These are phyloP conservation scores for Botrytis deweyae DNA, from an alignment of 2,329 filamentous ascomycete genomes.

Conservation along the genomic window DNA sequence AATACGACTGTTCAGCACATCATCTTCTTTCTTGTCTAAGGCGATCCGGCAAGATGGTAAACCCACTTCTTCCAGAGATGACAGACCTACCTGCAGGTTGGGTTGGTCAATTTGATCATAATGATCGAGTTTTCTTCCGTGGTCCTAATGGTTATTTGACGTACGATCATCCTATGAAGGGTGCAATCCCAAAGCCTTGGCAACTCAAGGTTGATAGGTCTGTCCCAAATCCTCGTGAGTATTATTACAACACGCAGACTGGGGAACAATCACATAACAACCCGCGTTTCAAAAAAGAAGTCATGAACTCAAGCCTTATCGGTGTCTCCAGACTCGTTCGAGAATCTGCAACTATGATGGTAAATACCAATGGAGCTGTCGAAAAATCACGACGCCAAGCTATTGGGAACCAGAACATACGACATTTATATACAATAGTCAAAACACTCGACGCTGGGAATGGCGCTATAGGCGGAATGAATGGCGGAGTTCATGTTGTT, in stretches of 20 bases:
- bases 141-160: not conserved
- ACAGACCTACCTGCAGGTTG: conserved; percentile 8
- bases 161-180: conserved; percentile 18
- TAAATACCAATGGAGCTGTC: conserved; percentile 6
- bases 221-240: not conserved
- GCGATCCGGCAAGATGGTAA: not conserved
- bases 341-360: conserved; percentile 21
- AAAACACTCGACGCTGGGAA: conserved; percentile 32
- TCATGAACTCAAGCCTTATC: conserved; percentile 7
- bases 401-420: conserved; percentile 20
- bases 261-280: conserved; percentile 10
- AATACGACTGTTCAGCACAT: no score
- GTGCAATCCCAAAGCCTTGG: conserved; percentile 24
- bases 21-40: not conserved
- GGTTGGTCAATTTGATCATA: conserved; percentile 8
- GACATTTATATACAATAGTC: conserved; percentile 30
- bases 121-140: conserved; percentile 17
- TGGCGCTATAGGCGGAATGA: conserved; percentile 34
- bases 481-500: conserved; percentile 35
- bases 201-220: conserved; percentile 19
- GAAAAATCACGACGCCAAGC: conserved; percentile 15
- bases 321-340: conserved; percentile 16
- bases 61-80: conserved; percentile 13
- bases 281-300: conserved; percentile 22
- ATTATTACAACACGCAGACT: conserved; percentile 18